Base-by-base conservation (phyloP, 83 land plant species). In the Larix sibirica region DNA sequence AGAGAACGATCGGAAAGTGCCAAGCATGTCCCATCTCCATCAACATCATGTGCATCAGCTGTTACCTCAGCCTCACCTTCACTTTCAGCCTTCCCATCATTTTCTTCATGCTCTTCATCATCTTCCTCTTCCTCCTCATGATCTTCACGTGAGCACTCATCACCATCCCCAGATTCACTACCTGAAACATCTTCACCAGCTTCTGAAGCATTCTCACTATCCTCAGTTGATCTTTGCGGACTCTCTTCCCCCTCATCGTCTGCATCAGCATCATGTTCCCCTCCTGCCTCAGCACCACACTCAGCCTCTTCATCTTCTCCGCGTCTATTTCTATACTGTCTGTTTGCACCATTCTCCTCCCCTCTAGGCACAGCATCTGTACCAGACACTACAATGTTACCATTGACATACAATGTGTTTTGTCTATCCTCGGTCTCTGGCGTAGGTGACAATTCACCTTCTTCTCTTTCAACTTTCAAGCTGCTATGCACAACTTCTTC, bases 11-110 rank as follows among this genome's bases (percentile, higher is more conserved):
- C 99, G 42, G 89, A 91, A 79, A 83, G 83, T 54, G 94, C 88
- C 73, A 91, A 54, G 9, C 84, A 84, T 58, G 90, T 82, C 21
- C 90, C 92, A 81, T 95, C 93, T n/a, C 91, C 95, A n/a, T 96
- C 97, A 47, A 76, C 90, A 84, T 94, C 97, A 86, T 88, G 90
- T 0, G 89, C 97, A 88, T 95, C 94, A 74, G 91, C 92, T 87
- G 87, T 90, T 42, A 93, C 95, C 83, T 96, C 98, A 69, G 93
- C 97, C 83, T 97, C 98, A 60, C 95, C 95, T 88, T 94, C 99
- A 90, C 97, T 94, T 85, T 94, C 98, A 47, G 88, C 94, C 84
- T 96, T 94, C 26, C 81, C 90, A 85, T 90, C 94, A 79, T 88
- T 85, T 62, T 94, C 96, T 77, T 87, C 90, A 76, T 89, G 86